Evolutionary conservation across 257 asterid species (phyloP).

Genomic region (Solanum virginianum): DNA sequence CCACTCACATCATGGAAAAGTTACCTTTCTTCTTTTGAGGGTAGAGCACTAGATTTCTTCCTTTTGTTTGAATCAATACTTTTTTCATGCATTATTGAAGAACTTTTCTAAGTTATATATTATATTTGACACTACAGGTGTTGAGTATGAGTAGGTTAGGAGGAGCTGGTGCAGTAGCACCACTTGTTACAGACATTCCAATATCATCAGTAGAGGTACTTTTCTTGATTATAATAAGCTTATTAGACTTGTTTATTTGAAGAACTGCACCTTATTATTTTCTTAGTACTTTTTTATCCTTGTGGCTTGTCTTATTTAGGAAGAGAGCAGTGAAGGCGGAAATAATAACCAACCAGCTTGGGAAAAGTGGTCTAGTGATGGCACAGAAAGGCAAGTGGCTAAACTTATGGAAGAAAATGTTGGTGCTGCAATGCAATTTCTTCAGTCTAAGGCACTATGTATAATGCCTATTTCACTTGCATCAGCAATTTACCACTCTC

Average conservation of each 20-base stretch:
- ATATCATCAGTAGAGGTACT: slow-evolving; percentile 63
- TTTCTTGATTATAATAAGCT: neutral
- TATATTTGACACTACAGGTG: slow-evolving; percentile 41
- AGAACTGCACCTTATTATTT: neutral
- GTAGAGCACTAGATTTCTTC: neutral
- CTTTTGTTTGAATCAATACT: neutral
- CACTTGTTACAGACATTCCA: slow-evolving; percentile 91
- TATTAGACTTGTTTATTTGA: neutral
- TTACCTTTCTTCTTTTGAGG: neutral
- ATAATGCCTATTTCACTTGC: slow-evolving; percentile 96
- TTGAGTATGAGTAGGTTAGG: slow-evolving; percentile 99
- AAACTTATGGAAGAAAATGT: slow-evolving; percentile 98
- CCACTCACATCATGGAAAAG: neutral
- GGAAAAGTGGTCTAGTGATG: slow-evolving; percentile 99
- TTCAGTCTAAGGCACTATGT: slow-evolving; percentile 95
- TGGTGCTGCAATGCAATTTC: slow-evolving; percentile 96
- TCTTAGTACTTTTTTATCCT: neutral
- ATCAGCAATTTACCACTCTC: slow-evolving; percentile 74
- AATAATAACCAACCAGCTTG: slow-evolving; percentile 74
- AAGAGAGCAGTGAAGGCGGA: slow-evolving; percentile 55
- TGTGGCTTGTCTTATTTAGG: slow-evolving; percentile 25
- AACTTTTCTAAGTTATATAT: neutral
- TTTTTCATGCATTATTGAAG: neutral
- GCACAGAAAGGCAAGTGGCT: slow-evolving; percentile 93
- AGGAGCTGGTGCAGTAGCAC: slow-evolving; percentile 98